Evolutionary conservation across 805 yeast genomes (phyloP).

Genomic region (Osmozyma mogii): DNA sequence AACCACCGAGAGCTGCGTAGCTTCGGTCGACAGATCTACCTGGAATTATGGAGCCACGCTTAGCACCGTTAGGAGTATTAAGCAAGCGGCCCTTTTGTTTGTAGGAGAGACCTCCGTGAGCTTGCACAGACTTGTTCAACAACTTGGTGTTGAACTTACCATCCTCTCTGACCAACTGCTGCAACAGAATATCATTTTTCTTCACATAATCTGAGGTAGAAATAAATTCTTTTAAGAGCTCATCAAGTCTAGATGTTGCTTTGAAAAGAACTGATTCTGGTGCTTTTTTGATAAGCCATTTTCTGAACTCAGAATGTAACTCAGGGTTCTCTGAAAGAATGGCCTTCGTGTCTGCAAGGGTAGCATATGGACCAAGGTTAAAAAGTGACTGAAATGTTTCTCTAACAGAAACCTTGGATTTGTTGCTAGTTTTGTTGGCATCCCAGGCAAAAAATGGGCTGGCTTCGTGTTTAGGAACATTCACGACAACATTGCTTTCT

Average conservation of each 20-base stretch:
- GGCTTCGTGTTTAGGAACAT: constrained; percentile 18
- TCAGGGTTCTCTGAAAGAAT: constrained; percentile 35
- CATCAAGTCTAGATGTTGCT: constrained; percentile 16
- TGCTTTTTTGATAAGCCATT: constrained; percentile 45
- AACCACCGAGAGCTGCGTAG: constrained; percentile 41
- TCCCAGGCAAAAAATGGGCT: constrained; percentile 38
- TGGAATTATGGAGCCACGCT: constrained; percentile 48
- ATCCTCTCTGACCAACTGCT: constrained; percentile 16
- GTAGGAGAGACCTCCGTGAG: constrained; percentile 73
- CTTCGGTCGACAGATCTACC: constrained; percentile 46
- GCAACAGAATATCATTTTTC: constrained; percentile 15
- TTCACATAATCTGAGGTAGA: constrained; percentile 13
- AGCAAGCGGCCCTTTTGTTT: constrained; percentile 57
- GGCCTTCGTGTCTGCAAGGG: constrained; percentile 20
- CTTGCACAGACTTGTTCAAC: constrained; percentile 34
- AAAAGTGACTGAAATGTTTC: constrained; percentile 26
- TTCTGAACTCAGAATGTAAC: constrained; percentile 45
- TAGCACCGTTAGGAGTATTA: constrained; percentile 65
- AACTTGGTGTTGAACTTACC: constrained; percentile 8
- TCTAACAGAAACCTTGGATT: constrained; percentile 7
- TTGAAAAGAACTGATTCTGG: constrained; percentile 29
- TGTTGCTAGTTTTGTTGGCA: constrained; percentile 14
- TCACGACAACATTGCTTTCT: constrained; percentile 53
- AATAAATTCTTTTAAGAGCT: constrained; percentile 28
- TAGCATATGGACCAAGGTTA: constrained; percentile 22